phyloP scores from a whole-genome alignment of 2,329 filamentous ascomycete genomes.

The Phaeomoniella chlamydospora region DNA sequence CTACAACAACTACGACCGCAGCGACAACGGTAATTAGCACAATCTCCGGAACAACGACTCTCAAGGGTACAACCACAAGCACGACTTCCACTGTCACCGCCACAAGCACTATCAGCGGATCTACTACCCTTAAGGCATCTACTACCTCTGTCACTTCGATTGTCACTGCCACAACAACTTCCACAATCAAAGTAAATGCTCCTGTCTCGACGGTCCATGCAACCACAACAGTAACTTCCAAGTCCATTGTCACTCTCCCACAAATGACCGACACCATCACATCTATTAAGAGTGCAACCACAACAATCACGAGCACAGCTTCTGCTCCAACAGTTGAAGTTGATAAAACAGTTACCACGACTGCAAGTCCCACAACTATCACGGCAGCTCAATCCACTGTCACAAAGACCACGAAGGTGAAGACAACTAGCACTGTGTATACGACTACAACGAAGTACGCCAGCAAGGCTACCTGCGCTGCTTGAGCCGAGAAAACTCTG shows the following conservation, averaged over 20 bases:
- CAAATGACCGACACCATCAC: slow-evolving; percentile 8
- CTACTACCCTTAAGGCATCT: slow-evolving; percentile 11
- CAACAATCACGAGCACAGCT: slow-evolving; percentile 10
- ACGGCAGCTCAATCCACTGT: slow-evolving; percentile 8
- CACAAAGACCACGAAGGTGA: slow-evolving; percentile 9
- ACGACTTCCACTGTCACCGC: slow-evolving; percentile 8
- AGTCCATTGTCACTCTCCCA: slow-evolving; percentile 4
- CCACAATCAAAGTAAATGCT: slow-evolving; percentile 4
- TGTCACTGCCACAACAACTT: slow-evolving; percentile 6
- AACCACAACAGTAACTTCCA: slow-evolving; percentile 6
- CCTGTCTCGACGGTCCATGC: slow-evolving; percentile 6
- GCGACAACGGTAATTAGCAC: neutral
- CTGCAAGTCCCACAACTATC: slow-evolving; percentile 9
- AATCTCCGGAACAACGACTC: neutral
- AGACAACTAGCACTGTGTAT: slow-evolving; percentile 7
- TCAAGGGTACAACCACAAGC: neutral
- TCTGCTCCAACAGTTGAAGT: slow-evolving; percentile 11
- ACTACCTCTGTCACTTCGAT: slow-evolving; percentile 7
- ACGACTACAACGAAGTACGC: slow-evolving; percentile 6
- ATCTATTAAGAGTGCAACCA: slow-evolving; percentile 6
- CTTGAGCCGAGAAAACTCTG: neutral
- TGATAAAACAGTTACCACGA: slow-evolving; percentile 10
- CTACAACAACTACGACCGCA: neutral
- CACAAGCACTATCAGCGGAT: slow-evolving; percentile 13
- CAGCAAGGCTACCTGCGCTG: neutral